Percentiles rank a stretch among this genome's conserved stretches.
phyloP scores from a whole-genome alignment of 345 rosid genomes.

The Arabidopsis arenosa region DNA sequence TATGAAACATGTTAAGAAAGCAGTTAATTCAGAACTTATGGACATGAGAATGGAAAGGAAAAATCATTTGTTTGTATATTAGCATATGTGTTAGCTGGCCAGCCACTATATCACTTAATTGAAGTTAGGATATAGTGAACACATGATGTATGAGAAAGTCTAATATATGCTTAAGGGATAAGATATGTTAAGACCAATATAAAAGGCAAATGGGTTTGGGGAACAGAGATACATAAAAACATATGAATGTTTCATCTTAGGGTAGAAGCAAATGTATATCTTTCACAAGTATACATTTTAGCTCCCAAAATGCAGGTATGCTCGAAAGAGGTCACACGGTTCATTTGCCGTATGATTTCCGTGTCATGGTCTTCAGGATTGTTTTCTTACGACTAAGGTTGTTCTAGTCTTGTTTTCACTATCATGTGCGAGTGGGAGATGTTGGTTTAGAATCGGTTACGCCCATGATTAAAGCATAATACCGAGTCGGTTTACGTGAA shows the following conservation, averaged over 20 bases:
- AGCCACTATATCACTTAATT: neutral
- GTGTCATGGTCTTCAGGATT: neutral
- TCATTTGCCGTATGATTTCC: conserved; percentile 10
- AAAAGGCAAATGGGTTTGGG: neutral
- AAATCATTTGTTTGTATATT: conserved; percentile 20
- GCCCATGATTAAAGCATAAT: no score
- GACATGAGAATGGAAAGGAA: conserved; percentile 3
- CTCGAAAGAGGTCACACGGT: neutral
- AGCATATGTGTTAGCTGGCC: conserved; percentile 15
- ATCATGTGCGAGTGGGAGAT: conserved; percentile 22
- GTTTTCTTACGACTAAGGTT: neutral
- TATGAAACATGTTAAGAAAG: conserved; percentile 1
- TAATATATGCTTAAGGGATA: neutral
- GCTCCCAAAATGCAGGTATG: conserved; percentile 4
- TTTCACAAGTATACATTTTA: neutral
- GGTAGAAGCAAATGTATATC: neutral
- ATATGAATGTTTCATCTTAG: no score
- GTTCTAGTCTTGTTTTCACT: neutral
- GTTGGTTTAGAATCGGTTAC: no score
- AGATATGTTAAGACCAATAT: neutral
- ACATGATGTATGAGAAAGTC: neutral
- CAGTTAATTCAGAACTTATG: neutral
- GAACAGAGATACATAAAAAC: neutral
- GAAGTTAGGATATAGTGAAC: conserved; percentile 12
- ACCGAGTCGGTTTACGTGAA: no score